Conservation (phyloP, 305 asterid genomes). For the Fraxinus platypoda region DNA sequence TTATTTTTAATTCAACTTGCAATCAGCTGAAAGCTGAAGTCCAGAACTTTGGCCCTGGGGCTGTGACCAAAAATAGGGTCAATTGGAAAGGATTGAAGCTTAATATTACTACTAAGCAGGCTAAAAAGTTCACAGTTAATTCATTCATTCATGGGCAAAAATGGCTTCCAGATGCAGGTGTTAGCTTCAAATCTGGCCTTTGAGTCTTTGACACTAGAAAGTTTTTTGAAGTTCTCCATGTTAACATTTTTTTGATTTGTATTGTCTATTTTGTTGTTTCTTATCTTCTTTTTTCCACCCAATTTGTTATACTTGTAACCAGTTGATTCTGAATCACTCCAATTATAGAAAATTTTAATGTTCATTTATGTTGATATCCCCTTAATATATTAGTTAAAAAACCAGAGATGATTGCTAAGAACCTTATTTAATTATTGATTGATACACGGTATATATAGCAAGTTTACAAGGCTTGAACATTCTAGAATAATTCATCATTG, state of each 20-base stretch:
- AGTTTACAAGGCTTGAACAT: no score
- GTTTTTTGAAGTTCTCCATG: not conserved
- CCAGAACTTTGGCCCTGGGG: conserved; percentile 53
- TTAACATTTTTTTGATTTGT: not conserved
- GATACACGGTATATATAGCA: no score
- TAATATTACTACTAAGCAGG: conserved; percentile 35
- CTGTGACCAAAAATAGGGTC: conserved; percentile 54
- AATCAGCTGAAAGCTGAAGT: conserved; percentile 30
- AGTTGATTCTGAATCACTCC: not conserved
- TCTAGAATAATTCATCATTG: no score
- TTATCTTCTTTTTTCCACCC: not conserved
- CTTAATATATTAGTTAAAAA: no score
- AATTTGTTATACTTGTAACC: not conserved
- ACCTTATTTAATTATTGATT: no score
- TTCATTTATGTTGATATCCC: no score
- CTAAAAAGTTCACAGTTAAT: conserved; percentile 51
- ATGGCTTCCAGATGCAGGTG: conserved; percentile 55
- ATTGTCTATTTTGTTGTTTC: not conserved
- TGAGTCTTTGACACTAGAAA: conserved; percentile 12
- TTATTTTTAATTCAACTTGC: not conserved
- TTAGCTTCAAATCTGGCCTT: conserved; percentile 51
- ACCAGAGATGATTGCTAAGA: no score
- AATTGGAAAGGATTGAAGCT: conserved; percentile 63
- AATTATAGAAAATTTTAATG: no score
- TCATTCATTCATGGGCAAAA: conserved; percentile 44